Evolutionary conservation across 2,329 filamentous ascomycete species (phyloP), one percentile per base, ranked within the genome.

Genomic region (Hymenoscyphus occultus): DNA sequence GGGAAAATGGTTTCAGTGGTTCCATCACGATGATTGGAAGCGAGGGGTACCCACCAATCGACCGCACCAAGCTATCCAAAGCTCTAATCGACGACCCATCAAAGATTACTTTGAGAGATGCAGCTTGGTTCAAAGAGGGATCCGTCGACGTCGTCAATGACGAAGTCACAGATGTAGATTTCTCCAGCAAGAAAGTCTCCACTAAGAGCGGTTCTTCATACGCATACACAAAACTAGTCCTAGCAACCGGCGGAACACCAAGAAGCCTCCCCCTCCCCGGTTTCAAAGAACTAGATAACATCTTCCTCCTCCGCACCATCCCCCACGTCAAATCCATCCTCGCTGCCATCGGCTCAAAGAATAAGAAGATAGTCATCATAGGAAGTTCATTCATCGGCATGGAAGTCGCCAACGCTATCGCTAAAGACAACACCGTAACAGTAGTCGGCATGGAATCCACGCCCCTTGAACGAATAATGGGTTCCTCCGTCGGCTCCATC

Each of bases 381-480:
- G 95, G 95, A 51, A 94, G 90, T 65, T 96, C 92, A 0, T 99
- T 99, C 78, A 99, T 99, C 74, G 95, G 95, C 51, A 96, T 99
- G 91, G 95, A 99, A 78, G 86, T 96, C n/a, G 94, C 91, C 67
- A 95, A 93, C 69, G 89, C 96, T 0, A 88, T 90, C 0, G 79
- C 85, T 56, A 90, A 90, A 72, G 90, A 90, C 72, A 96, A 99
- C 76, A 80, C 88, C 9, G 93, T 99, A 16, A 90, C 90, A 7
- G 87, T 98, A 51, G 82, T 99, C 28, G 95, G 95, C 45, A 94
- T 93, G 90, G 93, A 97, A 75, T 86, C 86, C 65, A 87, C 87
- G 13, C 94, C 95, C 0, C 84, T 98, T 69, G 91, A 96, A 77
- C 86, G 91, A 22, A 87, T 99, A 4, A 90, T 99, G 76, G 95